A percentile compares a stretch with the other conserved stretches of the same genome.
These are phyloP conservation scores for Solanum neorickii DNA, from an alignment of 257 asterid genomes.

Conservation along the genomic window DNA sequence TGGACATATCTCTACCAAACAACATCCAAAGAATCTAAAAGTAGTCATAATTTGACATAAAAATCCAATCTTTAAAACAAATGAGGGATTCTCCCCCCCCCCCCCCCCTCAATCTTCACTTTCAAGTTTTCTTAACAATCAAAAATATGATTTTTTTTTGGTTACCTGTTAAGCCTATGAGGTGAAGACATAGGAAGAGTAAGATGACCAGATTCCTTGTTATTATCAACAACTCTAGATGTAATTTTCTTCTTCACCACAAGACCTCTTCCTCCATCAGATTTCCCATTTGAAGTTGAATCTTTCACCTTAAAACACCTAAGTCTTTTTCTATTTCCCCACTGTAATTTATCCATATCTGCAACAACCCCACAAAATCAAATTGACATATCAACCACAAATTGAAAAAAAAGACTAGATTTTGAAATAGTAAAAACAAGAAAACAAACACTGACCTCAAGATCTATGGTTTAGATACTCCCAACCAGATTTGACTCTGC, in stretches of 20 bases:
- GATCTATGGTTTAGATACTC: background rate
- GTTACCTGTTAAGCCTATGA: constrained; percentile 56
- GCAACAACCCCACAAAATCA: background rate
- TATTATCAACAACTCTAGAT: constrained; percentile 52
- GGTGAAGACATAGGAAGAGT: constrained; percentile 55
- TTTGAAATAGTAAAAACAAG: background rate
- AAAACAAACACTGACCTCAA: background rate
- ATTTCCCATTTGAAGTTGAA: constrained; percentile 16
- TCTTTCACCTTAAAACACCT: constrained; percentile 25
- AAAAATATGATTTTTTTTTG: background rate
- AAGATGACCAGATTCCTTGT: constrained; percentile 8
- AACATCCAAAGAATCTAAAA: background rate
- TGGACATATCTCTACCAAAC: background rate
- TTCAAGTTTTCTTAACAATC: background rate
- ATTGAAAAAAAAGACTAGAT: background rate
- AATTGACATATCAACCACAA: background rate
- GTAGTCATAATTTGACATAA: background rate
- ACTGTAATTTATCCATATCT: constrained; percentile 27
- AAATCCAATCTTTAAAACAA: background rate
- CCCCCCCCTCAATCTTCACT: background rate
- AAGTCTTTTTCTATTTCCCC: constrained; percentile 30
- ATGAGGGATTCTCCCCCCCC: background rate
- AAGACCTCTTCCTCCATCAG: constrained; percentile 1
- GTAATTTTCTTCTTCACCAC: constrained; percentile 32
- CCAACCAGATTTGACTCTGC: background rate